Base-by-base conservation (phyloP, 805 yeast species). In the Kuraishia ogatae region DNA sequence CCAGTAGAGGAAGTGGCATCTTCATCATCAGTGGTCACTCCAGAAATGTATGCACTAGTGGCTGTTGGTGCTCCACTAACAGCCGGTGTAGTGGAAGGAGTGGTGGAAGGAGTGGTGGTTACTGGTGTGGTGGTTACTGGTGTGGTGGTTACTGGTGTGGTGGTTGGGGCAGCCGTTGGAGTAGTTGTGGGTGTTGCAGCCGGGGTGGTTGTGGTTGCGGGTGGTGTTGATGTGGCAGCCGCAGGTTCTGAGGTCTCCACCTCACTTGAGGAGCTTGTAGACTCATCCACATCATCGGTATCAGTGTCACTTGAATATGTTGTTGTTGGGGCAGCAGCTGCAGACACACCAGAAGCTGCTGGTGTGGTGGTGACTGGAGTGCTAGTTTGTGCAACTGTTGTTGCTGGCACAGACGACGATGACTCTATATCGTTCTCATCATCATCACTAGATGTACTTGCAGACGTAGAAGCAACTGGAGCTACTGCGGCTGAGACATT, bases 251-350 rank as follows among this genome's bases (percentile, higher is more conserved):
- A 35, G n/a, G 43, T 35, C n/a, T 10, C n/a, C 4, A 3, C 43
- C 6, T 35, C 43, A 35, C 17, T 11, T 10, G n/a, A 13, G 3
- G 43, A 35, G 43, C 7, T 11, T 10, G 50, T 47, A n/a, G 50
- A 47, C 26, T n/a, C 50, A 47, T 21, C 23, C 10, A 23, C 19
- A 47, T 47, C 50, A 23, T 47, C 50, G 26, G 54, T 39, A 23
- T 49, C 43, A 24, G 55, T 49, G 17, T 48, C 50, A 46, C 26
- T 23, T 22, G 53, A 15, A 26, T 50, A 39, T 10, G 55, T 7
- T 28, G 35, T 7, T 28, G 35, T 28, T 11, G 35, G 11, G n/a
- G 29, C 39, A 39, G 54, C 26, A 7, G 48, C 19, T 4, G 48
- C n/a, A 6, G 51, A 20, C 6, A 19, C 50, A 48, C 19, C 26